A percentile compares a stretch with the other conserved stretches of the same genome.
phyloP scores from a whole-genome alignment of 78 protist species.

The Speleostelium caveatum region DNA sequence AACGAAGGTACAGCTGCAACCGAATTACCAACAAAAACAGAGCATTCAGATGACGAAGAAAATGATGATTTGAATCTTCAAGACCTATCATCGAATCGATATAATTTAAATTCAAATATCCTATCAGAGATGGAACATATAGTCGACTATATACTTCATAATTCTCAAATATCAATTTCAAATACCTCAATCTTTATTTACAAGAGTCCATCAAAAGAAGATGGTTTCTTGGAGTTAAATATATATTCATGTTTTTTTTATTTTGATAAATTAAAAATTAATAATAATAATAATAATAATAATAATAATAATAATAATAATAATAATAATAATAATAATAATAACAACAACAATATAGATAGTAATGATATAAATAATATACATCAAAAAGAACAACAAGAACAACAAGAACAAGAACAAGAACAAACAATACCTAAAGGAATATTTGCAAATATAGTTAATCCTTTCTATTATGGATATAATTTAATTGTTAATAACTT shows the following conservation, averaged over 20 bases:
- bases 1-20: neutral
- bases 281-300: slow-evolving; percentile 3
- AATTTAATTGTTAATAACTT: too few species aligned
- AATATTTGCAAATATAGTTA: too few species aligned
- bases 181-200: neutral
- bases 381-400: neutral
- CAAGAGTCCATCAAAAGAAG: neutral
- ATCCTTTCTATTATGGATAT: too few species aligned
- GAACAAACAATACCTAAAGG: neutral
- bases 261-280: too few species aligned
- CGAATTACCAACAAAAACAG: neutral
- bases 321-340: neutral
- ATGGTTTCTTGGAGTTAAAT: neutral
- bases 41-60: neutral
- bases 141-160: neutral
- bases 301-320: slow-evolving; percentile 2
- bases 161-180: neutral
- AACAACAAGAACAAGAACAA: neutral
- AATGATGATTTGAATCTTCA: neutral
- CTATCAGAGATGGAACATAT: neutral
- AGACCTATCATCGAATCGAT: neutral
- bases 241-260: neutral
- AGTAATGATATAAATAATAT: neutral
- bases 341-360: neutral
- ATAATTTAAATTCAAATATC: neutral